Evolutionary conservation across 2,329 filamentous ascomycete species (phyloP), one percentile per base, ranked within the genome.

Genomic region (Fusarium newnesense): DNA sequence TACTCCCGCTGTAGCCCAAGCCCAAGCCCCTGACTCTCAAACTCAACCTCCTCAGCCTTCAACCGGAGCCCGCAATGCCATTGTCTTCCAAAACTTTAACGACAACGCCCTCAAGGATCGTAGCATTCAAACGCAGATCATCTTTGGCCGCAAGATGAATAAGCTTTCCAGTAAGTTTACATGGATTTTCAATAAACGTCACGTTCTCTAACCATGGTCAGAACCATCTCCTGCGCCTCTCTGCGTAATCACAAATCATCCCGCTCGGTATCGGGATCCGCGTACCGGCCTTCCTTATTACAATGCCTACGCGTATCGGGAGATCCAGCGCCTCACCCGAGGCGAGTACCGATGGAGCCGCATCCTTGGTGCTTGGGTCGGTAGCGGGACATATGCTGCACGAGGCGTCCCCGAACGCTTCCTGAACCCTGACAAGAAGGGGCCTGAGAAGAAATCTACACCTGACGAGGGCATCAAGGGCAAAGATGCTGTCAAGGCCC

Each of bases 341-440:
- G 93, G 94, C 47, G 91, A 94, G 49, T 95, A 95, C 80, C 89
- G 89, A 65, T 99, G 94, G 93, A 97, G 95, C 80, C 87, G 86
- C 36, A 86, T 96, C 75, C 82, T 97, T 36, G 95, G 94, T 10
- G 93, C 92, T 21, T 99, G 95, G 88, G 92, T 96, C 9, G 96
- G 96, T 1, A 88, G 87, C 73, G 87, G 85, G 72, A 85, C 84
- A 79, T 84, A 82, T 75, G 90, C 94, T 0, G 93, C 93, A 13
- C 87, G 86, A 43, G 95, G 95, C 11, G 95, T 97, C 30, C 96
- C 95, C 1, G 91, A 90, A 65, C 89, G 94, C 58, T 98, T 97
- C 79, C 69, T 87, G 44, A 81, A 86, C 56, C 84, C 84, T 12
- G 71, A 79, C 32, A 76, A 62, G 65, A 77, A 76, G 57, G 81